Conservation (phyloP, 352 stramenopile species). For the Phytophthora quininea region DNA sequence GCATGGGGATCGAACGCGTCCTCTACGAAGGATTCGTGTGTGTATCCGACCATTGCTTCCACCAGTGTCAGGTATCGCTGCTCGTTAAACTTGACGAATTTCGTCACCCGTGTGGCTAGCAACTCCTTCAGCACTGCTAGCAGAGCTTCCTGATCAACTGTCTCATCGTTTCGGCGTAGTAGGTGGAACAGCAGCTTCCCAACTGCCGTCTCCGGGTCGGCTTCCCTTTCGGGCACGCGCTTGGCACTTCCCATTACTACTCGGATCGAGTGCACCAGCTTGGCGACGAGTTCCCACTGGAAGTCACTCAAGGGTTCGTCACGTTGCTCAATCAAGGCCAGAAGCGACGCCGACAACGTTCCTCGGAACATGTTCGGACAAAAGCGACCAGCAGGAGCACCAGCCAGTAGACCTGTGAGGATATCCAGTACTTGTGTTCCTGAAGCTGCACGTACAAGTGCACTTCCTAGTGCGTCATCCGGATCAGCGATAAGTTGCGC, state of each 20-base stretch:
- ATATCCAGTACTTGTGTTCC: constrained; percentile 73
- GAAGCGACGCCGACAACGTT: constrained; percentile 55
- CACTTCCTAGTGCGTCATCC: constrained; percentile 46
- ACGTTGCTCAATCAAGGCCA: constrained; percentile 46
- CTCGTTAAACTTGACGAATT: constrained; percentile 64
- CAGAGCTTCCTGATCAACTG: constrained; percentile 12
- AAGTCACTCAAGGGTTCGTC: constrained; percentile 44
- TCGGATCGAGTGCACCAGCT: constrained; percentile 61
- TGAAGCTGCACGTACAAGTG: constrained; percentile 52
- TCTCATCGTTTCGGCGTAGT: constrained; percentile 37
- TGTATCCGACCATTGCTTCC: constrained; percentile 58
- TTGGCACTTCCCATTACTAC: constrained; percentile 42
- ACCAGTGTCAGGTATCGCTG: constrained; percentile 43
- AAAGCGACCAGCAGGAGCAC: constrained; percentile 56
- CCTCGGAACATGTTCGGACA: constrained; percentile 75
- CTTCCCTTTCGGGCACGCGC: constrained; percentile 17
- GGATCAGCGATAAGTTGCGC: constrained; percentile 62
- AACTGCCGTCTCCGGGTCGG: constrained; percentile 53
- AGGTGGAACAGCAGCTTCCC: constrained; percentile 66
- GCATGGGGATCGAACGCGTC: constrained; percentile 46
- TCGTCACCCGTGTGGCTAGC: constrained; percentile 50
- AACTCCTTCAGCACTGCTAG: constrained; percentile 58
- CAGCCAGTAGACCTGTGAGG: constrained; percentile 62
- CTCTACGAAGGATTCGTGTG: constrained; percentile 37
- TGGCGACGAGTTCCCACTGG: constrained; percentile 51